Conservation (phyloP, 208 protist species). For the Trypanosoma conorhini region DNA sequence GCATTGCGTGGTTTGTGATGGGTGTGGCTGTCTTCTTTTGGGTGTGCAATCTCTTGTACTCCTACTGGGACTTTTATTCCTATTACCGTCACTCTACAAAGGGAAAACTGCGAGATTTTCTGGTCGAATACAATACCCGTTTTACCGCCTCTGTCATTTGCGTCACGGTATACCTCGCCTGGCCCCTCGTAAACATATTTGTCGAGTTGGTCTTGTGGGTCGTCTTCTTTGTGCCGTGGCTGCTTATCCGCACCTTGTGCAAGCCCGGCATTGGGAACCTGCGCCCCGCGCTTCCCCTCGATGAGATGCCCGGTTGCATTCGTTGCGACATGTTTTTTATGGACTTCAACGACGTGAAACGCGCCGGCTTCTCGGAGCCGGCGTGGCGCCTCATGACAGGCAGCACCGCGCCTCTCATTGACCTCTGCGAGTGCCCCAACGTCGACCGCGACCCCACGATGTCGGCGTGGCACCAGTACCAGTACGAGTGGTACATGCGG, state of each 20-base stretch:
- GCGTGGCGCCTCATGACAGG: slow-evolving; percentile 77
- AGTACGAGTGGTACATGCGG: slow-evolving; percentile 22
- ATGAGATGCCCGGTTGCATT: slow-evolving; percentile 76
- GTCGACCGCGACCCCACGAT: slow-evolving; percentile 73
- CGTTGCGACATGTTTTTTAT: slow-evolving; percentile 89
- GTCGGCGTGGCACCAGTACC: slow-evolving; percentile 50
- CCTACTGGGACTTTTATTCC: slow-evolving; percentile 55
- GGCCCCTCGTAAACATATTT: slow-evolving; percentile 68
- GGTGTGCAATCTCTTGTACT: slow-evolving; percentile 53
- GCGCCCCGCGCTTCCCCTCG: slow-evolving; percentile 65
- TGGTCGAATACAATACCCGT: slow-evolving; percentile 41
- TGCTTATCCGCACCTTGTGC: slow-evolving; percentile 58
- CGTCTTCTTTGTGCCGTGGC: slow-evolving; percentile 63
- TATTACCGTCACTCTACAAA: slow-evolving; percentile 54
- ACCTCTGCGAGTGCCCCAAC: slow-evolving; percentile 41
- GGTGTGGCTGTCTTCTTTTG: slow-evolving; percentile 67
- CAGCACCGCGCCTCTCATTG: slow-evolving; percentile 43
- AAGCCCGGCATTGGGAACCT: slow-evolving; percentile 61
- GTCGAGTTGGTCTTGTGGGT: slow-evolving; percentile 66
- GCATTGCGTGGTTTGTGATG: slow-evolving; percentile 76
- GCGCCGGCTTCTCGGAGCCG: slow-evolving; percentile 71
- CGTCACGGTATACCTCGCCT: slow-evolving; percentile 75
- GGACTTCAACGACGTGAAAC: slow-evolving; percentile 73
- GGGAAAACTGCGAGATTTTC: slow-evolving; percentile 63
- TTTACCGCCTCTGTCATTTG: slow-evolving; percentile 53